Base-by-base conservation (phyloP, 106 monocot genomes). In the Triglochin maritima region DNA sequence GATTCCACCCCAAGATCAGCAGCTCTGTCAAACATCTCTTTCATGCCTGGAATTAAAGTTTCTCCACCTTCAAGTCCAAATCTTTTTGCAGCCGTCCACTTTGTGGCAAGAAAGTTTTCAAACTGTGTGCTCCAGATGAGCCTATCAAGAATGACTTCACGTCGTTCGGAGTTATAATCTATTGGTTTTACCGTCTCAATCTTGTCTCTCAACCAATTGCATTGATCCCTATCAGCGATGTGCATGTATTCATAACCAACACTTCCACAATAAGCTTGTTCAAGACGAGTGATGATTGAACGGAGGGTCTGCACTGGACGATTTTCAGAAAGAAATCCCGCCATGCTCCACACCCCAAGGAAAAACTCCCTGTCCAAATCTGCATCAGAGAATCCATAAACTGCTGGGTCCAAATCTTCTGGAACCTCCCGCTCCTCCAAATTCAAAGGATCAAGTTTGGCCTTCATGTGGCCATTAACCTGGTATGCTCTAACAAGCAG, bases 201-300 rank as follows among this genome's bases (percentile, higher is more conserved):
- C 76, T 72, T 81, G 50, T 95, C 87, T 63, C 94, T 90, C 72
- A 95, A 69, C 94, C 94, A 95, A 50, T 95, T 90, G 61, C 94
- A 95, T 68, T 95, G 76, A 44, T 90, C 90, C 60, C 87, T 74
- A 54, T 95, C 86, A 4, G 85, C 71, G 51, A 95, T 87, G 68
- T 95, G 94, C 94, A 95, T 95, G 64, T 95, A 95, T 78, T 95
- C 90, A 49, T 87, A 95, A n/a, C 90, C 95, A 48, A 95, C 70
- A 47, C 74, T 81, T 45, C 95, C 95, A 63, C 90, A 95, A 70
- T 90, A 95, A 12, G 95, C 95, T 71, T 87, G 81, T 75, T 95
- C 83, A 5, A 95, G 85, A 57, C 79, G 71, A 69, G 64, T 83
- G 13, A 95, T 51, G 12, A 95, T 90, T 10, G 72, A 76, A 4